phyloP scores from a whole-genome alignment of 805 yeast genomes.

The Zygosaccharomyces pseudorouxii region DNA sequence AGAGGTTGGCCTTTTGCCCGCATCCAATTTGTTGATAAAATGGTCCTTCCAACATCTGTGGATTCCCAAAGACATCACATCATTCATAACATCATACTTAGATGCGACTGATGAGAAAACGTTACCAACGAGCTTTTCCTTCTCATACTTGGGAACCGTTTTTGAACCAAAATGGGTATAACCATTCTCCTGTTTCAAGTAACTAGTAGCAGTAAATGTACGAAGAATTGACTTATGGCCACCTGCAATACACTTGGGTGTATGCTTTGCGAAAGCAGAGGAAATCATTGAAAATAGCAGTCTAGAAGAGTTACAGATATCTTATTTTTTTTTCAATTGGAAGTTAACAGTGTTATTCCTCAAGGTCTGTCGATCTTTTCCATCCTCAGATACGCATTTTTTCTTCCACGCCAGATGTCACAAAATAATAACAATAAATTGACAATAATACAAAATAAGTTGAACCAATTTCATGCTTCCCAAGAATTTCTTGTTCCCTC shows the following conservation, averaged over 20 bases:
- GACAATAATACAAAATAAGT: background rate
- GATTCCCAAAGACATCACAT: constrained; percentile 93
- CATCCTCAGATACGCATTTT: background rate
- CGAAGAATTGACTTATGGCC: constrained; percentile 6
- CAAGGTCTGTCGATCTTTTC: background rate
- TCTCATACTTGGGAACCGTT: constrained; percentile 72
- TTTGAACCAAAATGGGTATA: constrained; percentile 89
- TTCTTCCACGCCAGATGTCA: background rate
- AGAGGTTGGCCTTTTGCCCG: constrained; percentile 84
- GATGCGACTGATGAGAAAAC: constrained; percentile 95
- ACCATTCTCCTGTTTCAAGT: background rate
- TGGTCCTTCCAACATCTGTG: constrained; percentile 95
- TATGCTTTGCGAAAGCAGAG: background rate
- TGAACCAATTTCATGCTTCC: background rate
- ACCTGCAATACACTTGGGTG: background rate
- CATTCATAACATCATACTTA: constrained; percentile 94
- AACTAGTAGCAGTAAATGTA: background rate
- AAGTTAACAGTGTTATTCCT: background rate
- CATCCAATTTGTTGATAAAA: constrained; percentile 80
- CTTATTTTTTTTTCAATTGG: background rate
- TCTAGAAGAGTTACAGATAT: background rate
- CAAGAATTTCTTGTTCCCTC: background rate
- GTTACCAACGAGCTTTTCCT: constrained; percentile 75
- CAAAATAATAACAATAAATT: constrained; percentile 1
- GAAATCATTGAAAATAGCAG: background rate